Percentiles rank a stretch among this genome's conserved stretches.
These are phyloP conservation scores for Cercospora sojina DNA, from an alignment of 2,329 filamentous ascomycete species.

Conservation along the genomic window DNA sequence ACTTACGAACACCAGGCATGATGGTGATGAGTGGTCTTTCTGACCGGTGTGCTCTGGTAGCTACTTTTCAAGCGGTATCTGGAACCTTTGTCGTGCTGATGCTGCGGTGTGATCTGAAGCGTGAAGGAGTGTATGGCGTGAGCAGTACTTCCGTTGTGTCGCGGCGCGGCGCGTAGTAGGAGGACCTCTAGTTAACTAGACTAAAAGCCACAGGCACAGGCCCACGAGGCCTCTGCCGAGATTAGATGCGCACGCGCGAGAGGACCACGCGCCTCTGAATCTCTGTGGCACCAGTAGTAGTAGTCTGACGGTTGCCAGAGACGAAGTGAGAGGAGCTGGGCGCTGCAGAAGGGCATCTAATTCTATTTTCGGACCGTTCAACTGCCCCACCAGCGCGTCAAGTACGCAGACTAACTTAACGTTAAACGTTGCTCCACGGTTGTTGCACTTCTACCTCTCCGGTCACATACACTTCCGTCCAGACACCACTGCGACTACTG, in stretches of 20 bases:
- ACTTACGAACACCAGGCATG: slow-evolving; percentile 30
- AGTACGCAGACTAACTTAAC: not conserved
- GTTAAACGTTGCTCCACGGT: not conserved
- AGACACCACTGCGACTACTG: not conserved
- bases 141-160: not conserved
- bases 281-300: not conserved
- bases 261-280: not conserved
- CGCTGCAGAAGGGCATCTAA: not conserved
- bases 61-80: not conserved
- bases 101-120: not conserved
- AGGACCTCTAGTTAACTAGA: not conserved
- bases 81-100: not conserved
- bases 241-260: not conserved
- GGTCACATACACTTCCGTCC: not conserved
- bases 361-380: not conserved
- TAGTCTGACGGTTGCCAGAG: not conserved
- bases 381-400: not conserved
- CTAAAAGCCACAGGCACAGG: not conserved
- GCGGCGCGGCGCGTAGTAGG: not conserved
- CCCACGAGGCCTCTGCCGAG: not conserved
- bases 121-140: not conserved
- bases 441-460: not conserved
- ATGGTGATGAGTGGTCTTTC: not conserved
- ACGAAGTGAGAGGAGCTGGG: not conserved
- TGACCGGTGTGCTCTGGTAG: not conserved